A percentile compares a stretch with the other conserved stretches of the same genome.
These are phyloP conservation scores for Candida pseudocylindracea DNA, from an alignment of 1,139 yeast species.

Conservation along the genomic window DNA sequence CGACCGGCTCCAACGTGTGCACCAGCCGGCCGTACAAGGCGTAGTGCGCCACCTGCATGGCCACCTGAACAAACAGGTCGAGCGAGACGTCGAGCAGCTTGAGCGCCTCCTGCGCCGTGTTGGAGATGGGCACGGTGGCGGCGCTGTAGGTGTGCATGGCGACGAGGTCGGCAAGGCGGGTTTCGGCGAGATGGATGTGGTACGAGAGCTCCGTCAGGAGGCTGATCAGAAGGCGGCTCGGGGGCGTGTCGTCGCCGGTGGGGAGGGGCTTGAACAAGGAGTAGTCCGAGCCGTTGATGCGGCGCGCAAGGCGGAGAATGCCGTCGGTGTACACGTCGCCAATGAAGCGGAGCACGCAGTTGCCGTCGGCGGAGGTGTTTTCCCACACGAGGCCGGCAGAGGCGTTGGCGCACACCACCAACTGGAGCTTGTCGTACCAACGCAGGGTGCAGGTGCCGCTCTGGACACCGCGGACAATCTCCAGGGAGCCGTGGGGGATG, in stretches of 20 bases:
- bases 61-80: conserved; percentile 47
- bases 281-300: conserved; percentile 49
- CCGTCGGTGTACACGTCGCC: conserved; percentile 62
- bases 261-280: conserved; percentile 32
- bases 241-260: conserved; percentile 17
- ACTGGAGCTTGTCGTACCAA: conserved; percentile 61
- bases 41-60: conserved; percentile 49
- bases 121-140: conserved; percentile 12
- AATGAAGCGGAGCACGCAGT: conserved; percentile 49
- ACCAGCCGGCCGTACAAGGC: conserved; percentile 50
- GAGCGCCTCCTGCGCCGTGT: conserved; percentile 15
- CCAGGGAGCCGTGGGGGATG: conserved; percentile 45
- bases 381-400: conserved; percentile 63
- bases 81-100: conserved; percentile 29
- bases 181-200: conserved; percentile 48
- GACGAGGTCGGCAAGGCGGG: conserved; percentile 52
- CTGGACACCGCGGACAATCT: conserved; percentile 28
- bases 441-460: conserved; percentile 57
- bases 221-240: conserved; percentile 20
- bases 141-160: conserved; percentile 44
- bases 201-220: conserved; percentile 21
- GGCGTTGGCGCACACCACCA: conserved; percentile 44
- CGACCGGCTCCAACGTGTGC: conserved; percentile 50
- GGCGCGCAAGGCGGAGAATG: conserved; percentile 45
- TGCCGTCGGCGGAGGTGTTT: conserved; percentile 59